Evolutionary conservation across 148 eudicot species (phyloP).

Genomic region (Cornus kousa): DNA sequence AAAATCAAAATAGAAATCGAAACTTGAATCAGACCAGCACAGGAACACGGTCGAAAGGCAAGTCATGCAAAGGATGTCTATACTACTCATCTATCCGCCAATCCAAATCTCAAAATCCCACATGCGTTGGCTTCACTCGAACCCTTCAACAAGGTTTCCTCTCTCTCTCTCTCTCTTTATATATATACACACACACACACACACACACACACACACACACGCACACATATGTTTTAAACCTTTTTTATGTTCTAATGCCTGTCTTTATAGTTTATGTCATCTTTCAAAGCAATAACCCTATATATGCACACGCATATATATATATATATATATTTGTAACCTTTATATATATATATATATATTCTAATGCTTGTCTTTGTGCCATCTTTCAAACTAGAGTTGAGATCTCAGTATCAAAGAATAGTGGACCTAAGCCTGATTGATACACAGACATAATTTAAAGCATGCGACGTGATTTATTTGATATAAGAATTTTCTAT

Average conservation of each 20-base stretch:
- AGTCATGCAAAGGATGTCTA: constrained; percentile 2
- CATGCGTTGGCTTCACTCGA: constrained; percentile 4
- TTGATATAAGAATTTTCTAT: not conserved
- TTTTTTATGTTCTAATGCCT: not conserved
- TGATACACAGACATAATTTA: no score
- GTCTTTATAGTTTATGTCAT: not conserved
- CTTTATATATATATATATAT: no score
- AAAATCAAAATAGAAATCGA: not conserved
- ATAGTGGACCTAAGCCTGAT: no score
- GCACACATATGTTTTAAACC: no score
- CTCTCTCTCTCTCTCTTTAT: not conserved
- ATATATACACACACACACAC: not conserved
- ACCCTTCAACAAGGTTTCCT: not conserved
- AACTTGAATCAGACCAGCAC: not conserved
- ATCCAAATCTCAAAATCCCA: constrained; percentile 6
- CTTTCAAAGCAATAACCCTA: no score
- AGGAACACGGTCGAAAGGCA: not conserved
- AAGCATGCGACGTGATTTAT: not conserved
- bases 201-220: no score
- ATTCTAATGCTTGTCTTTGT: not conserved
- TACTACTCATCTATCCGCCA: not conserved
- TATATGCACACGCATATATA: no score
- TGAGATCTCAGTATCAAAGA: no score
- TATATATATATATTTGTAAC: no score
- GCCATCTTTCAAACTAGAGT: not conserved